phyloP scores from a whole-genome alignment of 176 grass and related monocot species.

The Triticum turgidum region DNA sequence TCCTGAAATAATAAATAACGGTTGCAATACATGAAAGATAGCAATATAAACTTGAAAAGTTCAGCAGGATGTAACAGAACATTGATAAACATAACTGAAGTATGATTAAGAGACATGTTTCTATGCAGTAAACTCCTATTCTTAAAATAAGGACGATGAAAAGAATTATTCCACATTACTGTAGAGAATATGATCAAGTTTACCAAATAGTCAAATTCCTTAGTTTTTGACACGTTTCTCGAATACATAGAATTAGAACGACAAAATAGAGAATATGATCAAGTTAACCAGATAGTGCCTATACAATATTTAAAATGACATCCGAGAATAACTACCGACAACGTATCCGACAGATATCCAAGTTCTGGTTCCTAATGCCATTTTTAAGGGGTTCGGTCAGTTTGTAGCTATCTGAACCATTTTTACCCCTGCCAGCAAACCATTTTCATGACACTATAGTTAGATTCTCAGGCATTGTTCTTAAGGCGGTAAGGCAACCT shows the following conservation, averaged over 20 bases:
- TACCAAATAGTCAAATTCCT: no score
- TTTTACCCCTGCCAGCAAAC: background rate
- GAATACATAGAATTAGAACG: background rate
- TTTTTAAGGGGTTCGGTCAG: background rate
- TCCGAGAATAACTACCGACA: background rate
- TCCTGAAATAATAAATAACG: constrained; percentile 48
- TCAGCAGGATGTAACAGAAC: background rate
- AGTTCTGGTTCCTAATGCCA: no score
- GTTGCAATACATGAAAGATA: constrained; percentile 3
- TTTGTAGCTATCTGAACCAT: background rate
- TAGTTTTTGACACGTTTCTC: background rate
- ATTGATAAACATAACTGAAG: background rate
- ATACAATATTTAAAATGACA: background rate
- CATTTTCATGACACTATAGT: background rate
- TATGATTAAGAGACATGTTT: background rate
- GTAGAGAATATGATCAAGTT: background rate
- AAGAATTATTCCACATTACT: background rate
- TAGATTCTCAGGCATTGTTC: background rate
- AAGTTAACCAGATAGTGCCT: background rate
- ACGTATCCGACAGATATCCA: background rate
- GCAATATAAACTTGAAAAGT: background rate
- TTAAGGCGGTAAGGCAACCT: no score
- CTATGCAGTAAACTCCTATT: background rate
- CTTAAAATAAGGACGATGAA: background rate
- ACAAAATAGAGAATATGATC: no score